Evolutionary conservation across 129 eudicot genomes (phyloP).

Genomic region (Escallonia herrerae): DNA sequence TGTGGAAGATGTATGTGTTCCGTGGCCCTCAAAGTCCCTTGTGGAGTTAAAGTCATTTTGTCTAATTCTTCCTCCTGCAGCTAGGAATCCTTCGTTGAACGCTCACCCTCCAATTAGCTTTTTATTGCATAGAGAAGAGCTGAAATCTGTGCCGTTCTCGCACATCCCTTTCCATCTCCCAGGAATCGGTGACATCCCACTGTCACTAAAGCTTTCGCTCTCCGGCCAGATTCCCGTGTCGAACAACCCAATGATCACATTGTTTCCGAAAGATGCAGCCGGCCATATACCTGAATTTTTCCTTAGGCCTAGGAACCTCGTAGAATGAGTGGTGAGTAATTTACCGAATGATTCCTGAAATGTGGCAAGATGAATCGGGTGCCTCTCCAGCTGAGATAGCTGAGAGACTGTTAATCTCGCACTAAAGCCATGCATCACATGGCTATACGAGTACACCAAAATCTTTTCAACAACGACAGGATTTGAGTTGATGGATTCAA

Average conservation of each 20-base stretch:
- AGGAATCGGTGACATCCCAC: slow-evolving; percentile 24
- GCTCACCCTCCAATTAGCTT: slow-evolving; percentile 33
- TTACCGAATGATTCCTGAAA: slow-evolving; percentile 32
- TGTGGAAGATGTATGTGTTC: slow-evolving; percentile 25
- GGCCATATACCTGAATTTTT: slow-evolving; percentile 33
- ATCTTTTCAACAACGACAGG: slow-evolving; percentile 5
- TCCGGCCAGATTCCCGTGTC: slow-evolving; percentile 42
- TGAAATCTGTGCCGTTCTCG: slow-evolving; percentile 28
- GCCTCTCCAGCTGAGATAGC: slow-evolving; percentile 19
- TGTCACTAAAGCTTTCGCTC: slow-evolving; percentile 33
- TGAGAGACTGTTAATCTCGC: slow-evolving; percentile 32
- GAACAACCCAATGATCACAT: slow-evolving; percentile 33
- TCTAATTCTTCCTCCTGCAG: slow-evolving; percentile 20
- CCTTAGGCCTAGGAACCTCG: slow-evolving; percentile 26
- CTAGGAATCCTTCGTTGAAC: slow-evolving; percentile 23
- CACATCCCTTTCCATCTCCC: slow-evolving; percentile 41
- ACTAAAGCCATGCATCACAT: slow-evolving; percentile 42
- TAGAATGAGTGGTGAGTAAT: slow-evolving; percentile 29
- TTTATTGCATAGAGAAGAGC: slow-evolving; percentile 24
- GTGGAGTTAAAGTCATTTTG: slow-evolving; percentile 14
- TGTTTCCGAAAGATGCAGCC: slow-evolving; percentile 19
- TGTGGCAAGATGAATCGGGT: slow-evolving; percentile 27
- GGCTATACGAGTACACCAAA: slow-evolving; percentile 23
- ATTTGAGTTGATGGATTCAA: slow-evolving; percentile 15
- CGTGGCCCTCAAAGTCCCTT: slow-evolving; percentile 20